Evolutionary conservation across 345 rosid species (phyloP).

Genomic region (Schrenkiella parvula): DNA sequence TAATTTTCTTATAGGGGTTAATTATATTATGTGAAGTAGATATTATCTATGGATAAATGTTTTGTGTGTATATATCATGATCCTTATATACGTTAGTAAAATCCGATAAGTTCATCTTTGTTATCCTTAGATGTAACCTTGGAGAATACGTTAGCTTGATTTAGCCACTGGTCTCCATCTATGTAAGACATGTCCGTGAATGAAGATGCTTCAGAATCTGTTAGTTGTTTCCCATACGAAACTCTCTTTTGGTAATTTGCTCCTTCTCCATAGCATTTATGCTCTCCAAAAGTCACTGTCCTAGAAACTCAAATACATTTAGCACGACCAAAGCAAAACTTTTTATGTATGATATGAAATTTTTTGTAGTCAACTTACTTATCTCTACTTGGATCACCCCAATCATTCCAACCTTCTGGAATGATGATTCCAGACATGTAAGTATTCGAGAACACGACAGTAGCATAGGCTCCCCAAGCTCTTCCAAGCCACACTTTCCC

Average conservation of each 20-base stretch:
- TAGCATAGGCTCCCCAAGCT: constrained; percentile 69
- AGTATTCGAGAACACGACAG: constrained; percentile 58
- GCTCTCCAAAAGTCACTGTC: constrained; percentile 68
- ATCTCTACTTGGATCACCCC: constrained; percentile 55
- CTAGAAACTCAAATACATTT: constrained; percentile 30
- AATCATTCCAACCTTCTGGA: constrained; percentile 73
- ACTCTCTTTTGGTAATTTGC: constrained; percentile 45
- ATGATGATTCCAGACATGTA: constrained; percentile 56
- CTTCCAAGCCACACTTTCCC: constrained; percentile 74
- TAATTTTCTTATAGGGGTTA: too few relatives aligned
- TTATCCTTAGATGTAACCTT: background rate
- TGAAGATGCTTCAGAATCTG: constrained; percentile 47
- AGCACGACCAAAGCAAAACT: background rate
- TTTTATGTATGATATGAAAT: background rate
- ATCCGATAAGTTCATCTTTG: background rate
- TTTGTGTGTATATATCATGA: background rate
- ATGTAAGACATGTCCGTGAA: constrained; percentile 57
- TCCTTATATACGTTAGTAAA: background rate
- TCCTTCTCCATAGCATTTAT: constrained; percentile 59
- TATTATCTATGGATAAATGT: too few relatives aligned
- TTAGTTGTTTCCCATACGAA: constrained; percentile 48
- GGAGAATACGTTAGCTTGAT: background rate
- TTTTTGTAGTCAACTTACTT: constrained; percentile 37
- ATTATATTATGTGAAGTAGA: too few relatives aligned
- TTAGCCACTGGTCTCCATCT: constrained; percentile 71